Evolutionary conservation across 2,329 filamentous ascomycete genomes (phyloP), one percentile per base, ranked within the genome.

Genomic region (Ilyonectria sp.): DNA sequence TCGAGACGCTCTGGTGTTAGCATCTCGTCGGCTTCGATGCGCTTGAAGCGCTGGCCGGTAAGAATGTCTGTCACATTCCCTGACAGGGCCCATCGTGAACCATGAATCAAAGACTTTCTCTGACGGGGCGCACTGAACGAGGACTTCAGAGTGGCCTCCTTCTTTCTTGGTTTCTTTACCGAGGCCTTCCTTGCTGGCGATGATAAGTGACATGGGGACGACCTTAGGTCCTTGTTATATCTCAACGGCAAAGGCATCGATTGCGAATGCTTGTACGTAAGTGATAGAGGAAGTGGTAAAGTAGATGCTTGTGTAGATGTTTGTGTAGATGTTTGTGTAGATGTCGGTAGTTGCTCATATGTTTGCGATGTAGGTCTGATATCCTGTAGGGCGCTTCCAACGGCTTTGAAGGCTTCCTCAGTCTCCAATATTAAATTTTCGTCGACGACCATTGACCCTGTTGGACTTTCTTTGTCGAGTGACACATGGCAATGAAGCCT

Each of bases 61-160:
- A 91, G 83, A 11, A 89, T 80, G 33, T 88, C 88, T n/a, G 86
- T 83, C 71, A 91, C 82, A 68, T 88, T 89, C 58, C 88, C 86
- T 0, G 87, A 82, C 33, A 90, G 76, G 15, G 84, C 85, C 86
- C 87, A 88, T 78, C 85, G 82, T 49, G 85, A 76, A 15, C 70
- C 60, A 40, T 72, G 73, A 10, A 70, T 72, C 29, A 68, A 63
- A 37, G 68, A 61, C 29, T 71, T 71, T 11, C 69, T 66, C 17
- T 65, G 59, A 4, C 64, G 64, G 10, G 59, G 35, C 9, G 62
- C 72, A 54, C 63, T 67, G 21, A 55, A 37, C 55, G 59, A 44
- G 44, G 57, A 19, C 59, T 59, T 56, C 19, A 57, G 60, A 17
- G 21, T 15, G n/a, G 21, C 69, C 74, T 83, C 85, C 68, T 81